Percentiles rank a stretch among this genome's conserved stretches.
These are phyloP conservation scores for Halophytophthora polymorphica DNA, from an alignment of 352 stramenopile genomes.

Conservation along the genomic window DNA sequence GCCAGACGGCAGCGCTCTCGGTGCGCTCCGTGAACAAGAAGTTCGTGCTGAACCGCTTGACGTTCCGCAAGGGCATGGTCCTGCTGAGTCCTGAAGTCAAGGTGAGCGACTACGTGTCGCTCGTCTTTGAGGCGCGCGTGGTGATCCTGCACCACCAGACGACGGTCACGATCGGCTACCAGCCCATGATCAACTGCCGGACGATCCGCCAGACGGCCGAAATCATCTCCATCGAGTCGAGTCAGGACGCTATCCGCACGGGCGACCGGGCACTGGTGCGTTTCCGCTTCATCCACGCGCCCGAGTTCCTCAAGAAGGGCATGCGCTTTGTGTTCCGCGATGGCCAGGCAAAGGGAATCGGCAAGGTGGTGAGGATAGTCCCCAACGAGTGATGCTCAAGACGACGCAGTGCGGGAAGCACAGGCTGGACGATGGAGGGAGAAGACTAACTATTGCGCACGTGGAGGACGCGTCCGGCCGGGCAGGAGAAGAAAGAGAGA, in stretches of 20 bases:
- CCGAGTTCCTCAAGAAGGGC: conserved; percentile 95
- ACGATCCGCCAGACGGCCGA: conserved; percentile 90
- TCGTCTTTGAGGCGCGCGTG: conserved; percentile 90
- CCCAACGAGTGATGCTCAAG: conserved; percentile 15
- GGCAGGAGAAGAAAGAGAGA: conserved; percentile 9
- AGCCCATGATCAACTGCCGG: conserved; percentile 93
- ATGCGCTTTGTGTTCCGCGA: conserved; percentile 98
- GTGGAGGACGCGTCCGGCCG: neutral
- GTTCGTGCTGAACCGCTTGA: conserved; percentile 69
- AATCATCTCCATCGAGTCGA: conserved; percentile 84
- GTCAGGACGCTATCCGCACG: conserved; percentile 86
- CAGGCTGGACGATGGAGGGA: neutral
- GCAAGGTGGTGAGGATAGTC: conserved; percentile 87
- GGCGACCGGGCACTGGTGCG: conserved; percentile 87
- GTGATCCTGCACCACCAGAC: conserved; percentile 95
- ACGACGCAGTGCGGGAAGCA: neutral
- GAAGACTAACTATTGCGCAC: neutral
- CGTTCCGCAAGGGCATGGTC: conserved; percentile 93
- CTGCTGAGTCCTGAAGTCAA: conserved; percentile 81
- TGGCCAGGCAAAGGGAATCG: conserved; percentile 96
- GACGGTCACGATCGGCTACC: conserved; percentile 92
- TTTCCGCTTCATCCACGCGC: conserved; percentile 90
- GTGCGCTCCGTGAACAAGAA: conserved; percentile 90
- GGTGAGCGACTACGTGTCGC: conserved; percentile 69
- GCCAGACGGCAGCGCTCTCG: conserved; percentile 83